phyloP scores from a whole-genome alignment of 371 early-diverging fungal species.

The Umbelopsis sp. region DNA sequence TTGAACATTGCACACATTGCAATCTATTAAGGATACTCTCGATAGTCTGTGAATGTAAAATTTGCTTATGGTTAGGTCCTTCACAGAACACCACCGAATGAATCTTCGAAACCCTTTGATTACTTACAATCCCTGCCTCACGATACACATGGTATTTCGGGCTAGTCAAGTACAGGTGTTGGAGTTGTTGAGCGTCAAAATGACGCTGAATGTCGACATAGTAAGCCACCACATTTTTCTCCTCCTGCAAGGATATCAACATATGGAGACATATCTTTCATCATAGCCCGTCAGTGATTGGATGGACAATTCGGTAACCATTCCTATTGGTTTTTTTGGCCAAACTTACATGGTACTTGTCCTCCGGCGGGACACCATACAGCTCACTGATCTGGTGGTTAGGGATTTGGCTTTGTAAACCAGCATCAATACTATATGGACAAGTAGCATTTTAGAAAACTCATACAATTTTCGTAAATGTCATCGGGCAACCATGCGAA shows the following conservation, averaged over 20 bases:
- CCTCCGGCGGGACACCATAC: neutral
- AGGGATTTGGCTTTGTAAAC: neutral
- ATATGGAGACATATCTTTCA: neutral
- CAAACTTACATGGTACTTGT: neutral
- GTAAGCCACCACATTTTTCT: neutral
- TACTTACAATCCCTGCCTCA: conserved; percentile 1
- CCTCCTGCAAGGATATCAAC: neutral
- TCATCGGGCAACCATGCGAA: neutral
- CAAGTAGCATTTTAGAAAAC: neutral
- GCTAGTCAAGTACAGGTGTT: neutral
- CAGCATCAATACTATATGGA: neutral
- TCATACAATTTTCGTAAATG: neutral
- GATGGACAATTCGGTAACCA: neutral
- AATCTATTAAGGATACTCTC: neutral
- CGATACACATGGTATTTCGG: neutral
- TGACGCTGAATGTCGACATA: neutral
- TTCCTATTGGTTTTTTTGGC: neutral
- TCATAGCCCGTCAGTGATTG: neutral
- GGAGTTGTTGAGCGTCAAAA: conserved; percentile 6
- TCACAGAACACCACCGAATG: too few relatives aligned
- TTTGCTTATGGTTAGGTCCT: too few relatives aligned
- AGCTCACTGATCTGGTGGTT: neutral
- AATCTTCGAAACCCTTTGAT: too few relatives aligned
- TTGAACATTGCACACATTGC: conserved; percentile 9
- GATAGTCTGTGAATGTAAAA: neutral